Evolutionary conservation across 2,329 filamentous ascomycete species (phyloP).

Genomic region (Hypoxylon sp.): DNA sequence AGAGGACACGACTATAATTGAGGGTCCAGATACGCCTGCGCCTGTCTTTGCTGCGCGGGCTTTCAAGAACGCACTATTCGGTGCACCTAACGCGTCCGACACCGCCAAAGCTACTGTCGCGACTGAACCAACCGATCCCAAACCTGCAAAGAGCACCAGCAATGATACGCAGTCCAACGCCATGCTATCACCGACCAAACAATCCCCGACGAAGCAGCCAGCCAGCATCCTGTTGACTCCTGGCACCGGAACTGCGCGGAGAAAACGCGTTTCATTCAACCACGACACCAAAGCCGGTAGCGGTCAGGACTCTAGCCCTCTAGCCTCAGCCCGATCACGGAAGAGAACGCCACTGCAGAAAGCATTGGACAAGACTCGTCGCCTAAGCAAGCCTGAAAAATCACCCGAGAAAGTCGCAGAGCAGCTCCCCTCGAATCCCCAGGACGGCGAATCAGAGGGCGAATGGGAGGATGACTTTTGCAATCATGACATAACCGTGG

Average conservation of each 20-base stretch:
- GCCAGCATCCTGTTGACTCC: slow-evolving; percentile 70
- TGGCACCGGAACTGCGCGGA: slow-evolving; percentile 65
- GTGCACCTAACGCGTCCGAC: slow-evolving; percentile 55
- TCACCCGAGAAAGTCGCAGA: slow-evolving; percentile 36
- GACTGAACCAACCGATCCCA: slow-evolving; percentile 46
- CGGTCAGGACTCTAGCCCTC: slow-evolving; percentile 39
- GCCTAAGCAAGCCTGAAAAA: slow-evolving; percentile 35
- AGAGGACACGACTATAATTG: slow-evolving; percentile 59
- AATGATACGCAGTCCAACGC: slow-evolving; percentile 37
- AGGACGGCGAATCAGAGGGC: slow-evolving; percentile 47
- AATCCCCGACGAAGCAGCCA: slow-evolving; percentile 60
- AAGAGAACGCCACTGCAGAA: slow-evolving; percentile 42
- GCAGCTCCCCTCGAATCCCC: slow-evolving; percentile 9
- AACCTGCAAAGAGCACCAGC: slow-evolving; percentile 40
- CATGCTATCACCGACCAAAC: slow-evolving; percentile 57
- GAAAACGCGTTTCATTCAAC: slow-evolving; percentile 72
- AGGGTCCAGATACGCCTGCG: slow-evolving; percentile 70
- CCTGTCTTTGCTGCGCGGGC: slow-evolving; percentile 72
- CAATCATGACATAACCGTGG: slow-evolving; percentile 71
- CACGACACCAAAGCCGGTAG: slow-evolving; percentile 59
- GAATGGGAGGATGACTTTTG: slow-evolving; percentile 63
- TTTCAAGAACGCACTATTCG: slow-evolving; percentile 69
- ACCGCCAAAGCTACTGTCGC: slow-evolving; percentile 42
- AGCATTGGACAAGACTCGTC: slow-evolving; percentile 42
- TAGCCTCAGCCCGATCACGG: slow-evolving; percentile 34